These are phyloP conservation scores for Marvania coccoides DNA, from an alignment of 139 green algal species.

Conservation along the genomic window DNA sequence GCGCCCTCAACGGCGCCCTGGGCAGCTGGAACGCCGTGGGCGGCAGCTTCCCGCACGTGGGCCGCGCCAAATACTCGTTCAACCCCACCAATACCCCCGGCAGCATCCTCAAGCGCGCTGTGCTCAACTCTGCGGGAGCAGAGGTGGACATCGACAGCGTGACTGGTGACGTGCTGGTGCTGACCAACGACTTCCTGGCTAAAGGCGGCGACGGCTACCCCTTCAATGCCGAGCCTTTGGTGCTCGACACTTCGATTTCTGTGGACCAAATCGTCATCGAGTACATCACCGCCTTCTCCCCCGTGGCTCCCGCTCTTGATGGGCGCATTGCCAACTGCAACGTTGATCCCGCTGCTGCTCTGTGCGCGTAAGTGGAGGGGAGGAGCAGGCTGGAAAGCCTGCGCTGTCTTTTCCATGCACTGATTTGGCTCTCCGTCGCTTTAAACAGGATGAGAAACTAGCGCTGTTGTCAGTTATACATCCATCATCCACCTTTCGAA, in stretches of 20 bases:
- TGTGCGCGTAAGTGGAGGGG: too few relatives aligned
- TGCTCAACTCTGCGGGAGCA: not conserved
- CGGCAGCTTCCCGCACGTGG: conserved; percentile 8
- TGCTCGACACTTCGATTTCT: not conserved
- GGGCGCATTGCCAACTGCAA: conserved; percentile 6
- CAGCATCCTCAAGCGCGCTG: not conserved
- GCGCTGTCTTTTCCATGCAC: too few relatives aligned
- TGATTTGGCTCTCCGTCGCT: too few relatives aligned
- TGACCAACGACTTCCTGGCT: conserved; percentile 7
- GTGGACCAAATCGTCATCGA: not conserved
- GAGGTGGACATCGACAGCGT: not conserved
- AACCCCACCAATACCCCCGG: not conserved
- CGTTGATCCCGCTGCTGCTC: too few relatives aligned
- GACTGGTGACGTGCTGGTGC: not conserved
- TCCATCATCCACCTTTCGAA: too few relatives aligned
- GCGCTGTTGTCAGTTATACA: too few relatives aligned
- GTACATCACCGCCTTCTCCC: not conserved
- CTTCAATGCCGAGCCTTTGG: not conserved
- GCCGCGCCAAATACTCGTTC: conserved; percentile 6
- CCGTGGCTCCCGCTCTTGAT: not conserved
- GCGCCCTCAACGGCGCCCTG: not conserved
- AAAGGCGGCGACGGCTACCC: not conserved
- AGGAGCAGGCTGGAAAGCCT: too few relatives aligned
- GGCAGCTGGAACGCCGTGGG: not conserved
- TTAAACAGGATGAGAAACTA: too few relatives aligned